These are phyloP conservation scores for Pseudofabraea citricarpa DNA, from an alignment of 2,329 filamentous ascomycete species.

Conservation along the genomic window DNA sequence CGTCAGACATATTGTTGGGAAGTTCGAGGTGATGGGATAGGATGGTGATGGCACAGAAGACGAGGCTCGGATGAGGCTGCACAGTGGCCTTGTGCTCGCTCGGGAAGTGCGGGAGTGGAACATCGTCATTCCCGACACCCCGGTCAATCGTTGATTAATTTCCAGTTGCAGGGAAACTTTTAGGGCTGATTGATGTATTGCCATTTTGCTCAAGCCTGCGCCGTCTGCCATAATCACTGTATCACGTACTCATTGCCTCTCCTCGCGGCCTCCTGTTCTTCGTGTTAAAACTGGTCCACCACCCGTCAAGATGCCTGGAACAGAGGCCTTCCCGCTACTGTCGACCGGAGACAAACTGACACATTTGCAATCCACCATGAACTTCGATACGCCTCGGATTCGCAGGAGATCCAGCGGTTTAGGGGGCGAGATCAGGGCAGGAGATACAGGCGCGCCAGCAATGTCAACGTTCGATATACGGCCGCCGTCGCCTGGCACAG, in stretches of 20 bases:
- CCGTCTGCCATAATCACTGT: not conserved
- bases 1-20: too few relatives aligned
- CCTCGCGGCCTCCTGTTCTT: too few relatives aligned
- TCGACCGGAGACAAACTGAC: constrained; percentile 19
- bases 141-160: not conserved
- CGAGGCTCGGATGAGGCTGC: too few relatives aligned
- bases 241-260: not conserved
- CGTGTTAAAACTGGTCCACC: too few relatives aligned
- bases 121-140: not conserved
- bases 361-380: constrained; percentile 13
- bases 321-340: constrained; percentile 24
- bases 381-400: constrained; percentile 22
- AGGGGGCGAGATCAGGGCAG: constrained; percentile 43
- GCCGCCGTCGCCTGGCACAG: constrained; percentile 18
- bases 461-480: constrained; percentile 39
- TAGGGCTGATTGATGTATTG: not conserved
- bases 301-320: constrained; percentile 13
- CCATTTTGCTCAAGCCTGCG: not conserved
- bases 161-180: not conserved
- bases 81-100: too few relatives aligned
- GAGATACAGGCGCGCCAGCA: constrained; percentile 45
- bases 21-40: too few relatives aligned
- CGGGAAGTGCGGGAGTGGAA: too few relatives aligned
- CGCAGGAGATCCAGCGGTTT: constrained; percentile 42
- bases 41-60: too few relatives aligned